These are phyloP conservation scores for Paraphaeosphaeria minitans DNA, from an alignment of 2,329 filamentous ascomycete species.

Conservation along the genomic window DNA sequence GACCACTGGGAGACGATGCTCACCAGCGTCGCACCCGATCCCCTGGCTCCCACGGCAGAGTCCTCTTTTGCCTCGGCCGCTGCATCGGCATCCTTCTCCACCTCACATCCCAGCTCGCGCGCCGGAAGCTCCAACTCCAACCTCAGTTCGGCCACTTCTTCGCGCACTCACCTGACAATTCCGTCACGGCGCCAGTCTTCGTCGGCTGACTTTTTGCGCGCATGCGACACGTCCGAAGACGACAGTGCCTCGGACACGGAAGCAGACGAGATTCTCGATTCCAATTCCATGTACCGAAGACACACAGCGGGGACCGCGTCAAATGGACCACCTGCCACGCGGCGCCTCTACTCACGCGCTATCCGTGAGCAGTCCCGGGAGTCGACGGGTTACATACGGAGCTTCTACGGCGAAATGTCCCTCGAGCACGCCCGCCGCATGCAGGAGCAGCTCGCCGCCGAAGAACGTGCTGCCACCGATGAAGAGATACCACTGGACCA, in stretches of 20 bases:
- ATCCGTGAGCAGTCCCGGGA: constrained; percentile 35
- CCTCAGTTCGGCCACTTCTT: constrained; percentile 48
- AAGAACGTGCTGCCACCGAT: constrained; percentile 26
- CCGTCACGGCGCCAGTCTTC: constrained; percentile 47
- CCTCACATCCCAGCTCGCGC: constrained; percentile 41
- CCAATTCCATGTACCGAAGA: constrained; percentile 14
- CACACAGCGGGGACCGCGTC: constrained; percentile 16
- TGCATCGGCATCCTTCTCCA: constrained; percentile 57
- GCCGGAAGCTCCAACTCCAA: constrained; percentile 58
- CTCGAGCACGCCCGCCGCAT: constrained; percentile 14
- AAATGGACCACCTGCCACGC: constrained; percentile 33
- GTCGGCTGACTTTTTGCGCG: constrained; percentile 52
- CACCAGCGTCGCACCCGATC: constrained; percentile 79
- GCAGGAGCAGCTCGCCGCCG: constrained; percentile 14
- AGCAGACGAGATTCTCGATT: constrained; percentile 34
- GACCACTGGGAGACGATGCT: constrained; percentile 81
- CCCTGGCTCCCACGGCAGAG: constrained; percentile 76
- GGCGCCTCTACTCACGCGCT: constrained; percentile 35
- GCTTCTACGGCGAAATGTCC: constrained; percentile 28
- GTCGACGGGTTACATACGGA: constrained; percentile 35
- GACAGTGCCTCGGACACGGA: constrained; percentile 59
- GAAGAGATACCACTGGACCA: constrained; percentile 37
- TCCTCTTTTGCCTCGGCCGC: constrained; percentile 79
- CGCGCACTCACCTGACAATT: constrained; percentile 46
- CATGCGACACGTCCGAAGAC: constrained; percentile 55